Evolutionary conservation across 257 asterid genomes (phyloP).

Genomic region (Hygrophila difformis): DNA sequence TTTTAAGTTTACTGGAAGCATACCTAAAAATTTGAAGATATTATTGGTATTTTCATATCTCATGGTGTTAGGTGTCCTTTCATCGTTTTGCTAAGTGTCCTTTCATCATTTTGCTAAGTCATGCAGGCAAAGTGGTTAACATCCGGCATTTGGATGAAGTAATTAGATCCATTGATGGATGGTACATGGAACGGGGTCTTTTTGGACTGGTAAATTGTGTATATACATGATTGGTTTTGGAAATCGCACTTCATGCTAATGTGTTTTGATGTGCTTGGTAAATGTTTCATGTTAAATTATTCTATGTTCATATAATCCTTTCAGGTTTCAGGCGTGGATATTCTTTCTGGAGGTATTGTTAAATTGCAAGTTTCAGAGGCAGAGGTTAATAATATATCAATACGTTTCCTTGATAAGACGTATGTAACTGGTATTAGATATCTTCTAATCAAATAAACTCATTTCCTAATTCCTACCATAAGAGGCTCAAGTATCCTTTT

Average conservation of each 20-base stretch:
- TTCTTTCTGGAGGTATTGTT: conserved; percentile 92
- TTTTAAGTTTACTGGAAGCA: conserved; percentile 13
- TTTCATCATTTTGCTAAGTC: conserved; percentile 43
- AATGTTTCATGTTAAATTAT: too few species aligned
- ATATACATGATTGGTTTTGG: too few species aligned
- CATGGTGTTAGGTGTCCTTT: conserved; percentile 24
- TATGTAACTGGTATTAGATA: conserved; percentile 30
- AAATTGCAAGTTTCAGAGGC: conserved; percentile 93
- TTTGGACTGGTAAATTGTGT: conserved; percentile 75
- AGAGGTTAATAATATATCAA: conserved; percentile 76
- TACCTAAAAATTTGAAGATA: conserved; percentile 2
- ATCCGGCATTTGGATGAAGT: conserved; percentile 83
- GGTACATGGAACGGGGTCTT: conserved; percentile 99
- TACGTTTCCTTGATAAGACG: conserved; percentile 95
- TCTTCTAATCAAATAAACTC: conserved; percentile 1
- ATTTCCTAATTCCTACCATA: too few species aligned
- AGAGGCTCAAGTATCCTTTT: conserved; percentile 13
- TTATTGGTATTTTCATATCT: neutral
- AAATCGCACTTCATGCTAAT: too few species aligned
- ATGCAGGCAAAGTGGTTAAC: conserved; percentile 94
- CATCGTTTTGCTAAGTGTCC: conserved; percentile 23
- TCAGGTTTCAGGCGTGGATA: conserved; percentile 92
- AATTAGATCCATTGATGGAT: conserved; percentile 80
- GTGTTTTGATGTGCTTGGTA: too few species aligned
- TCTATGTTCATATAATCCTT: too few species aligned